These are phyloP conservation scores for Penicillium sp. DNA, from an alignment of 2,329 filamentous ascomycete genomes.

Conservation along the genomic window DNA sequence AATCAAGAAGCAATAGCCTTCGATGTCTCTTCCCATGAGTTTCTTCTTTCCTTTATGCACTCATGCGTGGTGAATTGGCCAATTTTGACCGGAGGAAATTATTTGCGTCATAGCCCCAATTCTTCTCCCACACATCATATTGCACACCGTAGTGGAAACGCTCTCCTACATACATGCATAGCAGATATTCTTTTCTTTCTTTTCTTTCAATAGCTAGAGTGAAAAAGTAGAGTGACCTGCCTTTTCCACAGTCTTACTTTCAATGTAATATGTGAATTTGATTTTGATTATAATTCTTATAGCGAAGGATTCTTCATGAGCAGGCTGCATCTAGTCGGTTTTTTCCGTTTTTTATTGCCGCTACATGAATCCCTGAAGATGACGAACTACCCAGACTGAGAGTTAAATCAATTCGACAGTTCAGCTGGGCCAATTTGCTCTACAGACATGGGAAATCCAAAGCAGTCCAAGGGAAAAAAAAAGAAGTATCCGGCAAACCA, in stretches of 20 bases:
- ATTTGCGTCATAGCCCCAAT: slow-evolving; percentile 18
- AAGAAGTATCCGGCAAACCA: slow-evolving; percentile 6
- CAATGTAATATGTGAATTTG: background rate
- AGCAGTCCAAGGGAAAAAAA: slow-evolving; percentile 10
- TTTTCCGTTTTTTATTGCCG: background rate
- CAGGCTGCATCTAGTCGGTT: background rate
- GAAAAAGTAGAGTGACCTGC: background rate
- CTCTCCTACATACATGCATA: background rate
- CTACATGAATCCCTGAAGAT: slow-evolving; percentile 1
- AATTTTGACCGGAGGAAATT: background rate
- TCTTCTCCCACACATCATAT: slow-evolving; percentile 2
- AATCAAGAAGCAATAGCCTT: background rate
- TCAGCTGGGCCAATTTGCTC: slow-evolving; percentile 10
- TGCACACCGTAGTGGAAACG: background rate
- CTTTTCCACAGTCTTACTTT: background rate
- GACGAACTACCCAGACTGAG: slow-evolving; percentile 3
- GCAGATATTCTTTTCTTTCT: background rate
- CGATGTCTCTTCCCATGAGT: background rate
- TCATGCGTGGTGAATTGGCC: background rate
- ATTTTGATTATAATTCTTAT: background rate
- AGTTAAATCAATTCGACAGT: slow-evolving; percentile 4
- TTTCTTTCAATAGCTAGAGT: background rate
- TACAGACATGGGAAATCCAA: slow-evolving; percentile 12
- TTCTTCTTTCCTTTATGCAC: background rate
- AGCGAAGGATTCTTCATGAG: background rate